Base-by-base conservation (phyloP, 176 grass and related monocot species). In the Eleusine coracana region DNA sequence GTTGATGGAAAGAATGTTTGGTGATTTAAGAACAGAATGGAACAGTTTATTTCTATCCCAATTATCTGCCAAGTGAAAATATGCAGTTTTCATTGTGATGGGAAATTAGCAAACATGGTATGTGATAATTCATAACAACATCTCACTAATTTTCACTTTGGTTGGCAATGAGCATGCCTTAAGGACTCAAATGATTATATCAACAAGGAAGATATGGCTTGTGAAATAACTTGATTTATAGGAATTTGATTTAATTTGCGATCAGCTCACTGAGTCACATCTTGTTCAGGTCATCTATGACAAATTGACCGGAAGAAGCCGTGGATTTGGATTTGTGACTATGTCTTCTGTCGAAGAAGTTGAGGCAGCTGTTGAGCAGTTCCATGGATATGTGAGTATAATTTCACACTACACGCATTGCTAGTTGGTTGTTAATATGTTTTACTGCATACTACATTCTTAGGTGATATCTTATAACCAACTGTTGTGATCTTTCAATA, bases 261-360 rank as follows among this genome's bases (percentile, higher is more conserved):
- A 4, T 20, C 14, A 55, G 23, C 42, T 84, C 9, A 44, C 15
- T 9, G 15, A 12, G 56, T 82, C 50, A 8, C 21, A 29, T 63
- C 2, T 62, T 68, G 18, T 48, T 78, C 80, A 98, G 92, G 92
- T 98, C 48, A 93, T 98, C 81, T 98, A 95, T 90, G 96, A 98
- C 64, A 98, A 95, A 87, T n/a, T 91, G 78, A 91, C 96, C 4
- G 92, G 96, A 88, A 95, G 80, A 80, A 97, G 94, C 82, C 87
- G 91, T 27, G 91, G 91, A 31, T 97, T 93, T 66, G 94, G 86
- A 9, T 97, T 97, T 34, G 94, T 93, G 56, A 93, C 82, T 27
- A 97, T 97, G 94, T 89, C 89, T 72, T 87, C 78, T 6, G 60
- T 94, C 0, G 54, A 93, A 75, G 96, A 95, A 75, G 96, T 72